These are phyloP conservation scores for Erigeron canadensis DNA, from an alignment of 129 eudicot genomes.

Conservation along the genomic window DNA sequence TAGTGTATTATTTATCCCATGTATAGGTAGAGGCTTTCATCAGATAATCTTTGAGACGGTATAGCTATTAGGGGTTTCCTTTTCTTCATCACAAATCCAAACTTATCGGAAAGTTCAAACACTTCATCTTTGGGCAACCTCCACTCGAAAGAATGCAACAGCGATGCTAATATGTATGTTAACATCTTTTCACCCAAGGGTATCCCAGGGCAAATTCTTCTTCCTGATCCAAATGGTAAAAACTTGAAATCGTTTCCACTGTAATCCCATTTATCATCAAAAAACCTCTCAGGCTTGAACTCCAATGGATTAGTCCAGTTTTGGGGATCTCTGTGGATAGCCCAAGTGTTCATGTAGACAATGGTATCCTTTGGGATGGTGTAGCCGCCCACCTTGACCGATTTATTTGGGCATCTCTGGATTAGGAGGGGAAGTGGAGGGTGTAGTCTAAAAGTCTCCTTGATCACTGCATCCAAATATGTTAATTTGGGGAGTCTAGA, in stretches of 20 bases:
- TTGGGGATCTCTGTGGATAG: slow-evolving; percentile 37
- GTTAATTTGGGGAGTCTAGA: slow-evolving; percentile 24
- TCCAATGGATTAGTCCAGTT: slow-evolving; percentile 38
- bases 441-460: slow-evolving; percentile 39
- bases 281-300: slow-evolving; percentile 41
- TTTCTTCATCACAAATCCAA: slow-evolving; percentile 30
- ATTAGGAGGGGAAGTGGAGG: slow-evolving; percentile 40
- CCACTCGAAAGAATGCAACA: slow-evolving; percentile 41
- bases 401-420: slow-evolving; percentile 31
- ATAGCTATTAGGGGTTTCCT: slow-evolving; percentile 17
- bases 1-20: background rate
- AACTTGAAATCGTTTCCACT: slow-evolving; percentile 30
- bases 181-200: slow-evolving; percentile 23
- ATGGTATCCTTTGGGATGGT: slow-evolving; percentile 42
- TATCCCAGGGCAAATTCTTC: slow-evolving; percentile 41
- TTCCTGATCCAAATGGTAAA: slow-evolving; percentile 40
- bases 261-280: slow-evolving; percentile 24
- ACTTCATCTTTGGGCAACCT: slow-evolving; percentile 29
- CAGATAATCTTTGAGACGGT: slow-evolving; percentile 25
- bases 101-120: slow-evolving; percentile 21
- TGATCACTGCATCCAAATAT: slow-evolving; percentile 47
- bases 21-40: slow-evolving; percentile 23
- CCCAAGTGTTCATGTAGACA: slow-evolving; percentile 34
- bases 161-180: slow-evolving; percentile 28
- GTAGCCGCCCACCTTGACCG: slow-evolving; percentile 35